Percentiles rank a stretch among this genome's conserved stretches.
These are phyloP conservation scores for Fusarium haematococcum DNA, from an alignment of 2,329 filamentous ascomycete species.

Conservation along the genomic window DNA sequence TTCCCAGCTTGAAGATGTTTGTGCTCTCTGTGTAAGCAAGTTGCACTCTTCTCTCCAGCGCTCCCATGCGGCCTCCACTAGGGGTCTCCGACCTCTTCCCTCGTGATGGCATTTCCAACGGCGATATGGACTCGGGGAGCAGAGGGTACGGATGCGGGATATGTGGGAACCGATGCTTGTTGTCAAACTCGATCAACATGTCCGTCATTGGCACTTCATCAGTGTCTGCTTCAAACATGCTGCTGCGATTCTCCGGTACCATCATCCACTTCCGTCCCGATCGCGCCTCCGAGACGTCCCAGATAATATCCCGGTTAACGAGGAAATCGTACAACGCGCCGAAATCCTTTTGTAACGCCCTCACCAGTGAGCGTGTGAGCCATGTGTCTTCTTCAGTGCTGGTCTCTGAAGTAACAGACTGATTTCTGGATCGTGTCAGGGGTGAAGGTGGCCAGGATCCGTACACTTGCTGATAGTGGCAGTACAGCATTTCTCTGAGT, in stretches of 20 bases:
- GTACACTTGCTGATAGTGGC: slow-evolving; percentile 67
- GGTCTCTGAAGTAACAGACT: slow-evolving; percentile 29
- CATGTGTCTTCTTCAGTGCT: slow-evolving; percentile 62
- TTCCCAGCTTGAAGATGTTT: slow-evolving; percentile 68
- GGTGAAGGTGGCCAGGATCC: slow-evolving; percentile 76
- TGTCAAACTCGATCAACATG: slow-evolving; percentile 75
- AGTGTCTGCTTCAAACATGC: slow-evolving; percentile 61
- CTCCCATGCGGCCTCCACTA: slow-evolving; percentile 36
- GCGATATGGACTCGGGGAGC: slow-evolving; percentile 65
- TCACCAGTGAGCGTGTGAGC: slow-evolving; percentile 69
- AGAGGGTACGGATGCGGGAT: slow-evolving; percentile 76
- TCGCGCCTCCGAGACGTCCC: slow-evolving; percentile 72
- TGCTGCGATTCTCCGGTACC: slow-evolving; percentile 60
- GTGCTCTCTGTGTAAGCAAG: slow-evolving; percentile 71
- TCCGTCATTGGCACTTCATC: slow-evolving; percentile 73
- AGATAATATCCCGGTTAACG: slow-evolving; percentile 74
- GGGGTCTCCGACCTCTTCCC: slow-evolving; percentile 41
- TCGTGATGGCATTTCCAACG: slow-evolving; percentile 27
- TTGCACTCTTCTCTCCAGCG: slow-evolving; percentile 62
- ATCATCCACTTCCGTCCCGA: slow-evolving; percentile 75
- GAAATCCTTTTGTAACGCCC: slow-evolving; percentile 73
- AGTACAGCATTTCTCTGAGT: slow-evolving; percentile 69
- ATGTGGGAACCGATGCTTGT: slow-evolving; percentile 70
- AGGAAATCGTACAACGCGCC: slow-evolving; percentile 77
- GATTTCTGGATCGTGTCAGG: slow-evolving; percentile 2